Conservation (phyloP, 148 eudicot genomes). For the Dianthus caryophyllus region DNA sequence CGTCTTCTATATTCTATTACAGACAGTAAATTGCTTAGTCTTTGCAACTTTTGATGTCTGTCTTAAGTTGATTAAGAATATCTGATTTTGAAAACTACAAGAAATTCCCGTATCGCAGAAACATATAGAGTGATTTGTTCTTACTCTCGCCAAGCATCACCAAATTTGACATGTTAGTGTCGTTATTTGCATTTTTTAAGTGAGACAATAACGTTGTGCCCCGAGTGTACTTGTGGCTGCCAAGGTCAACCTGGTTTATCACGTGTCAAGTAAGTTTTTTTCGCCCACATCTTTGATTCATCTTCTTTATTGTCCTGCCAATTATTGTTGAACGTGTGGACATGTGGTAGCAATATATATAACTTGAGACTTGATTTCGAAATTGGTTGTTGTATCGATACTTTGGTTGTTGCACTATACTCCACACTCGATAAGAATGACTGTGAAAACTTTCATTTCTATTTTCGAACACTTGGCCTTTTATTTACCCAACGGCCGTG, state of each 20-base stretch:
- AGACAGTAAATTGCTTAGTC: too few species aligned
- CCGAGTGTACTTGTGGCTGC: constrained; percentile 66
- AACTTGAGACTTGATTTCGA: too few species aligned
- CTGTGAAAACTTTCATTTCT: too few species aligned
- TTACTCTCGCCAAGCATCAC: constrained; percentile 60
- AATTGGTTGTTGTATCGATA: too few species aligned
- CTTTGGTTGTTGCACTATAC: too few species aligned
- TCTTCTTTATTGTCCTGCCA: too few species aligned
- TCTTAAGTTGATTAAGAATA: neutral
- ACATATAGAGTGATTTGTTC: constrained; percentile 61
- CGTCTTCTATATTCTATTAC: too few species aligned
- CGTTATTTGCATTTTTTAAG: constrained; percentile 76
- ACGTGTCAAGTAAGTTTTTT: constrained; percentile 44
- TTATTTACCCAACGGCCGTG: too few species aligned
- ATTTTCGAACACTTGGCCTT: too few species aligned
- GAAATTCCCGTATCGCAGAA: constrained; percentile 27
- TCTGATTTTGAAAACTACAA: neutral
- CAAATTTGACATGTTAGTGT: constrained; percentile 70
- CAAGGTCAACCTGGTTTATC: constrained; percentile 38
- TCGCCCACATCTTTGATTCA: neutral
- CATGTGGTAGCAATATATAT: too few species aligned
- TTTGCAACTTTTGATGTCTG: neutral
- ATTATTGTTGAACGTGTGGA: neutral
- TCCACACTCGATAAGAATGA: too few species aligned
- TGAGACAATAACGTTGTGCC: constrained; percentile 53